A percentile compares a stretch with the other conserved stretches of the same genome.
These are phyloP conservation scores for Sporothrix pseudoabietina DNA, from an alignment of 2,329 filamentous ascomycete genomes.

Conservation along the genomic window DNA sequence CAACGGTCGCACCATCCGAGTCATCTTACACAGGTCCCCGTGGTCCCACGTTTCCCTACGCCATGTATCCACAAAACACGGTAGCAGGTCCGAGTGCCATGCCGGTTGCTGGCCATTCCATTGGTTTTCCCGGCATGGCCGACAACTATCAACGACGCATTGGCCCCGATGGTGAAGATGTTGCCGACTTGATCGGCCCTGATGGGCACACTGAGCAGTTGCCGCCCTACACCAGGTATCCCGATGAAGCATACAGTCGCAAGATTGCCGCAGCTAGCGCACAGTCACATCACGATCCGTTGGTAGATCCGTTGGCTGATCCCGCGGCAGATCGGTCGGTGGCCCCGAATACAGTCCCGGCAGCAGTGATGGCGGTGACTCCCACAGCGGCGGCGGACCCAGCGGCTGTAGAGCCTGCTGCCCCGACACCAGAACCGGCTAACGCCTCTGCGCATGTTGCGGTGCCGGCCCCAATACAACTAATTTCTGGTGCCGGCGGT, in stretches of 20 bases:
- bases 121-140: constrained; percentile 72
- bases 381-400: background rate
- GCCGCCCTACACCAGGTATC: constrained; percentile 88
- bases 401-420: constrained; percentile 6
- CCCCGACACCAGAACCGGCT: background rate
- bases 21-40: constrained; percentile 60
- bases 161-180: constrained; percentile 80
- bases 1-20: constrained; percentile 43
- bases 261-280: constrained; percentile 49
- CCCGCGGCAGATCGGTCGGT: background rate
- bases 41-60: constrained; percentile 81
- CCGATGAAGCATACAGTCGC: constrained; percentile 67
- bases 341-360: constrained; percentile 15
- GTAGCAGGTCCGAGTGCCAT: constrained; percentile 54
- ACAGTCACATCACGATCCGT: constrained; percentile 24
- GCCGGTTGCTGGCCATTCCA: constrained; percentile 52
- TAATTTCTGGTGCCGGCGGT: constrained; percentile 61
- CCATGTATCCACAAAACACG: constrained; percentile 81
- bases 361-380: constrained; percentile 18
- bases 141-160: constrained; percentile 71
- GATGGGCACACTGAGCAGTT: constrained; percentile 89
- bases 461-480: constrained; percentile 1
- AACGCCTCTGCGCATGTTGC: background rate
- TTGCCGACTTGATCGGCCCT: constrained; percentile 82
- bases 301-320: background rate